Base-by-base conservation (phyloP, 371 early-diverging fungal genomes). In the Apophysomyces ossiformis region DNA sequence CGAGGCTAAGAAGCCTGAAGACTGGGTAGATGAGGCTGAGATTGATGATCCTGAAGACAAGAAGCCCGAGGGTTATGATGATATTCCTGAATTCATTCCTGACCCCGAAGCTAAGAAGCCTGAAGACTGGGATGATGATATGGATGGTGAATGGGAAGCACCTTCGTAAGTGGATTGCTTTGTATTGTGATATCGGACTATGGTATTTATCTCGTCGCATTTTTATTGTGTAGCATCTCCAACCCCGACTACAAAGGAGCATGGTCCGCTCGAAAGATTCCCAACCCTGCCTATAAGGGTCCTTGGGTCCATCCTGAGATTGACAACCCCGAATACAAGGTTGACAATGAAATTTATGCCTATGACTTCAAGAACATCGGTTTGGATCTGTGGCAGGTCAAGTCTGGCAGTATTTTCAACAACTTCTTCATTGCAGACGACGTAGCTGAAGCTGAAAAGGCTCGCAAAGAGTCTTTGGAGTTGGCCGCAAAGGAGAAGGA, bases 311-410 rank as follows among this genome's bases (percentile, higher is more conserved):
- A 95, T 18, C 89, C 90, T 38, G 84, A 89, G 72, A 95, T 99
- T 68, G 82, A 88, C 75, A 99, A 98, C 86, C 97, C 97, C 7
- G 89, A 89, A 41, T 99, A 89, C 82, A 92, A 89, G 84, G 93
- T 93, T 67, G 96, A 96, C 69, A 72, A 82, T 44, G 91, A 91
- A 26, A 83, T 93, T 74, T 89, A 92, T 72, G 89, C 92, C 57
- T 90, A 87, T 72, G 87, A 89, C 64, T 93, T 96, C 58, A 87
- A 82, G 58, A 93, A 92, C 66, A 75, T 96, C 65, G 99, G 97
- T 60, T 87, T 98, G 67, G 99, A 99, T 80, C 77, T 98, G 69
- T 99, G 98, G 99, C 96, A 95, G 75, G 96, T 99, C 86, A 94
- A 95, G 86, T 83, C 91, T 68, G 91, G 91, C 57, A 92, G 95